A percentile compares a stretch with the other conserved stretches of the same genome.
These are phyloP conservation scores for Chytriomyces sp. DNA, from an alignment of 192 early-diverging fungal genomes.

Conservation along the genomic window DNA sequence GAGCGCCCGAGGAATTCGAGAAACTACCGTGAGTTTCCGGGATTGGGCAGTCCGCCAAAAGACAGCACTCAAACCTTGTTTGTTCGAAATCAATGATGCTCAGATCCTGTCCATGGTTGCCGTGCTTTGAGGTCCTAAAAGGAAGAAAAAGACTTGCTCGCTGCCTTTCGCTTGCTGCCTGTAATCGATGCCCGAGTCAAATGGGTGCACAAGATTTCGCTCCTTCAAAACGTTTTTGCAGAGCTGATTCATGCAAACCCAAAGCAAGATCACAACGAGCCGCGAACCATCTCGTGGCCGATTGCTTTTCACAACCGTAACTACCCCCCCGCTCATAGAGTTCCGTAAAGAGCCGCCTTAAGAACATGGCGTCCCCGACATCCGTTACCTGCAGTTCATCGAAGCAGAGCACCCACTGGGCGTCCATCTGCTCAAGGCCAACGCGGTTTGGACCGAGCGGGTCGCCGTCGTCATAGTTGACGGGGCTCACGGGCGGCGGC, in stretches of 20 bases:
- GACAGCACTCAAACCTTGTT: constrained; percentile 14
- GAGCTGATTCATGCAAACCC: too few species aligned
- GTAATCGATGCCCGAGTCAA: constrained; percentile 93
- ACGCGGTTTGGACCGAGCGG: constrained; percentile 6
- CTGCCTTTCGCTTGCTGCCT: constrained; percentile 63
- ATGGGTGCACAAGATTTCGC: constrained; percentile 73
- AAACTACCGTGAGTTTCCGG: constrained; percentile 38
- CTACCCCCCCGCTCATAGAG: constrained; percentile 82
- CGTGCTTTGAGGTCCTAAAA: constrained; percentile 56
- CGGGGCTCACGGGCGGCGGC: constrained; percentile 41
- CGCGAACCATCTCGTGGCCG: constrained; percentile 74
- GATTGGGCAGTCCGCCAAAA: neutral
- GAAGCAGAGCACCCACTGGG: constrained; percentile 83
- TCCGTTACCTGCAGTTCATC: constrained; percentile 98
- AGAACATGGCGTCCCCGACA: constrained; percentile 95
- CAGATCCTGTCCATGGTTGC: constrained; percentile 53
- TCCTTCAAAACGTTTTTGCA: constrained; percentile 86
- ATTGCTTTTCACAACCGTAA: constrained; percentile 92
- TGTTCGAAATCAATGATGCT: constrained; percentile 30
- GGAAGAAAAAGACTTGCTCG: constrained; percentile 71
- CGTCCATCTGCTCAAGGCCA: constrained; percentile 25
- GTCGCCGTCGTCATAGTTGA: constrained; percentile 6
- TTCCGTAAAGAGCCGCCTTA: constrained; percentile 78
- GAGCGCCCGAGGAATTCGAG: constrained; percentile 78
- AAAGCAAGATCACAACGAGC: neutral